phyloP scores from a whole-genome alignment of 129 eudicot species.

The Rutidosis leptorrhynchoides region DNA sequence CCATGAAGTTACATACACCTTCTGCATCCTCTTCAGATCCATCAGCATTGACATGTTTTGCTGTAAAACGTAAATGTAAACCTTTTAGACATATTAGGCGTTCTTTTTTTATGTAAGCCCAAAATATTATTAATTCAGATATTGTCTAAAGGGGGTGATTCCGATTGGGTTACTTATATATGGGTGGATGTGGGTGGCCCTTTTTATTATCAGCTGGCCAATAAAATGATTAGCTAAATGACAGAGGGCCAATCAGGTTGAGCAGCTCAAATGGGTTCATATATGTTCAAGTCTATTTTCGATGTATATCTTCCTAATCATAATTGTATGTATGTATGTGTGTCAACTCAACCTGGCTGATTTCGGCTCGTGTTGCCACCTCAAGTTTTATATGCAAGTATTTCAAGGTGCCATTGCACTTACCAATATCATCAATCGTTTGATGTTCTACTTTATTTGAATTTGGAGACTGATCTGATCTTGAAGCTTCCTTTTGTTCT shows the following conservation, averaged over 20 bases:
- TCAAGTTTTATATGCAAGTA: slow-evolving; percentile 1
- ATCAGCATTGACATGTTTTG: slow-evolving; percentile 51
- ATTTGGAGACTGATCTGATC: slow-evolving; percentile 47
- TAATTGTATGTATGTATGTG: not conserved
- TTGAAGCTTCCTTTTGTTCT: slow-evolving; percentile 40
- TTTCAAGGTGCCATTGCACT: slow-evolving; percentile 20
- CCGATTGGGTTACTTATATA: not conserved
- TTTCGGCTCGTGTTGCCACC: slow-evolving; percentile 9
- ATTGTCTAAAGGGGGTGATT: slow-evolving; percentile 4
- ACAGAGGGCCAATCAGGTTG: not conserved
- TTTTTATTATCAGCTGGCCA: not conserved
- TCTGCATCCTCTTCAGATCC: slow-evolving; percentile 64
- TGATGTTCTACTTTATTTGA: slow-evolving; percentile 46
- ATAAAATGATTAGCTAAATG: not conserved
- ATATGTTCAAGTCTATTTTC: not conserved
- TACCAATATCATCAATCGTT: slow-evolving; percentile 53
- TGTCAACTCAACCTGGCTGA: not conserved
- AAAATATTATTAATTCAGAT: slow-evolving; percentile 9
- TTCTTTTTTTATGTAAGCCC: not conserved
- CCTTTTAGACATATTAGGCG: slow-evolving; percentile 24
- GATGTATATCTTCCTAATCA: not conserved
- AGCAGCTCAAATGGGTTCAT: not conserved
- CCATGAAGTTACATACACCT: slow-evolving; percentile 91
- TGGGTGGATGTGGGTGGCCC: slow-evolving; percentile 3
- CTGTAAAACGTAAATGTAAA: slow-evolving; percentile 36